Base-by-base conservation (phyloP, 75 land plant genomes). In the Gnetum montanum region DNA sequence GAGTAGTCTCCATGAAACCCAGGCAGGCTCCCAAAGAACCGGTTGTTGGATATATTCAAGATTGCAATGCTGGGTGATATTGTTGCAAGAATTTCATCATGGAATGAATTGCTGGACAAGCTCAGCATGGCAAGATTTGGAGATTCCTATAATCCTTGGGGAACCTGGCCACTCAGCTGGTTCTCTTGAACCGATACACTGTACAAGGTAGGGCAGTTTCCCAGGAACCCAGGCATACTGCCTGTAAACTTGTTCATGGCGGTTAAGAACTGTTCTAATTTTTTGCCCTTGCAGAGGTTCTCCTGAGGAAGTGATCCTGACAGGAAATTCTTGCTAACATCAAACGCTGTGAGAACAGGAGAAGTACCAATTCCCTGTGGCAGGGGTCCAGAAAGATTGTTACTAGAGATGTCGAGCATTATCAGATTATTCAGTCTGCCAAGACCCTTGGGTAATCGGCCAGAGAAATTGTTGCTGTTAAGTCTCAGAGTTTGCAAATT, bases 261-360 rank as follows among this genome's bases (percentile, higher is more conserved):
- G 7, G 68, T 74, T n/a, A 61, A 54, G 19, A 83, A 30, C 10
- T 49, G 60, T 0, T 1, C 13, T 26, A 76, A 62, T 22, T 8
- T 11, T 40, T 55, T 43, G 2, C 59, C 51, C 12, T 3, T 31
- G 60, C 80, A 75, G 31, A 84, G 65, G 37, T 59, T 23, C n/a
- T n/a, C n/a, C 27, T 48, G 43, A 12, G 84, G 85, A 15, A 80
- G 34, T 18, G 20, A 5, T 29, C 88, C 88, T 31, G 70, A 53
- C 24, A 84, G 43, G 18, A 19, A 6, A 33, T 81, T 81, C 0
- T 48, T 23, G 15, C 57, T 40, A 25, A 77, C 74, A 31, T 82
- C 77, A 20, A 81, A 57, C 3, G 57, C 40, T 20, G 23, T 3
- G 15, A 79, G 65, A 2, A 25, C 41, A 0, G 70, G 60, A 29